Evolutionary conservation across 2,329 filamentous ascomycete genomes (phyloP).

Genomic region (Fusarium dlaminii): DNA sequence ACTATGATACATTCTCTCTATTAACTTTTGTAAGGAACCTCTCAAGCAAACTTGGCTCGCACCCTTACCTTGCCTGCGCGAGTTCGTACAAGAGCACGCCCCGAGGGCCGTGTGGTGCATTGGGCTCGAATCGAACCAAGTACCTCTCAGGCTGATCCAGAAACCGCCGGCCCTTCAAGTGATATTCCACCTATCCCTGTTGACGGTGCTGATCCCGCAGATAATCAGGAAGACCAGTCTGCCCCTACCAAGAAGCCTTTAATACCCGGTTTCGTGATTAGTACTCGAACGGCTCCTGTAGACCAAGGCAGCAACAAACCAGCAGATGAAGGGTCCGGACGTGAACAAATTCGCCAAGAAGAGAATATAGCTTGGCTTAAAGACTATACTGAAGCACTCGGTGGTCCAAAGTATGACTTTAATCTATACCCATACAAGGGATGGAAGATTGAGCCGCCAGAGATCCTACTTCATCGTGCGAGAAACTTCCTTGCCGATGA

Average conservation of each 20-base stretch:
- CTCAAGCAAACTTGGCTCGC: neutral
- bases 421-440: slow-evolving; percentile 44
- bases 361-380: slow-evolving; percentile 5
- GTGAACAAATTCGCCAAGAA: neutral
- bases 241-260: neutral
- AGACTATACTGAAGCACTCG: neutral
- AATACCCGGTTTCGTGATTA: slow-evolving; percentile 18
- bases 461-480: slow-evolving; percentile 45
- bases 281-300: slow-evolving; percentile 2
- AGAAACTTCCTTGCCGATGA: slow-evolving; percentile 60
- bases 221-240: neutral
- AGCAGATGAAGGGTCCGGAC: neutral
- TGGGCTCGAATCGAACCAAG: neutral
- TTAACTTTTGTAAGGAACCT: neutral
- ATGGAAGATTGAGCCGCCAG: slow-evolving; percentile 48
- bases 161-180: neutral
- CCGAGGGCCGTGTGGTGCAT: neutral
- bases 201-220: neutral
- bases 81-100: neutral
- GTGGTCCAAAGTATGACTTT: neutral
- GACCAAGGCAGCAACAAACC: neutral
- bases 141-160: neutral
- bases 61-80: slow-evolving; percentile 1
- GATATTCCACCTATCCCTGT: neutral
- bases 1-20: neutral